Percentiles rank a stretch among this genome's conserved stretches.
phyloP scores from a whole-genome alignment of 345 rosid genomes.

The Heritiera littoralis region DNA sequence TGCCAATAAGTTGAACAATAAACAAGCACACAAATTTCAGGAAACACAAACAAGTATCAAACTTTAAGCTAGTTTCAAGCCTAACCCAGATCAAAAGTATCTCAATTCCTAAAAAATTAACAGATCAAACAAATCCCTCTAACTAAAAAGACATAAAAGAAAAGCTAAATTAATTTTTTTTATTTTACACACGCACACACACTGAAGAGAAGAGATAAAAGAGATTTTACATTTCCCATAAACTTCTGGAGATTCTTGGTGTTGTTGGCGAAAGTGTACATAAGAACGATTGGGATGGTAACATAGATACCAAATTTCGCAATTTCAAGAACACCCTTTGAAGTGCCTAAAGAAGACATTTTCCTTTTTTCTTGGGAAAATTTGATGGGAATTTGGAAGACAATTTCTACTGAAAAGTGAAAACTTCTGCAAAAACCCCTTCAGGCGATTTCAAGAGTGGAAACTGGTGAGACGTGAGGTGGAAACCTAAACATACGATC shows the following conservation, averaged over 20 bases:
- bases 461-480: neutral
- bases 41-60: neutral
- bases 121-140: neutral
- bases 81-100: neutral
- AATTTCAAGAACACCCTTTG: conserved; percentile 77
- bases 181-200: neutral
- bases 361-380: conserved; percentile 9
- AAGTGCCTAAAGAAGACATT: conserved; percentile 75
- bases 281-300: conserved; percentile 64
- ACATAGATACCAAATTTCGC: conserved; percentile 81
- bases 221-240: conserved; percentile 70
- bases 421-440: neutral
- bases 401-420: neutral
- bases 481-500: neutral
- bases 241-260: conserved; percentile 75
- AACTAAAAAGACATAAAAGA: neutral
- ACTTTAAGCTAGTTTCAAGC: neutral
- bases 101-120: neutral
- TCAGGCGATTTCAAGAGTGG: neutral
- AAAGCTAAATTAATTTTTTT: neutral
- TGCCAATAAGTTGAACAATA: neutral
- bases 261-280: conserved; percentile 83
- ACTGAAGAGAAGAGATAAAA: conserved; percentile 13
- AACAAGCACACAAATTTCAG: neutral
- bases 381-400: conserved; percentile 1